These are phyloP conservation scores for Ophiostoma populinum DNA, from an alignment of 2,329 filamentous ascomycete genomes.

Conservation along the genomic window DNA sequence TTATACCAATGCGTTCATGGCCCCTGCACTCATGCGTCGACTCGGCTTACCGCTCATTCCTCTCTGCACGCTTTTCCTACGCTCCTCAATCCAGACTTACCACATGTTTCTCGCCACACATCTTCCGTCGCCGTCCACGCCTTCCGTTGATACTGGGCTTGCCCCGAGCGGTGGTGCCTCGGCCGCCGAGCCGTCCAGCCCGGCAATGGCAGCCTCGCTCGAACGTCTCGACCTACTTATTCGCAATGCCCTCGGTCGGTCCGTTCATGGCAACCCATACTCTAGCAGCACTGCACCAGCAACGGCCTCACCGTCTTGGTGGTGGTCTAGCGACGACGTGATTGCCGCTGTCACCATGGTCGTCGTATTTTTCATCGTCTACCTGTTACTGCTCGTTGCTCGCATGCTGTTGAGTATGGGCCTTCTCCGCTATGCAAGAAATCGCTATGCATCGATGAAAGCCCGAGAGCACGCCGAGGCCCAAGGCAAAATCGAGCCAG, in stretches of 20 bases:
- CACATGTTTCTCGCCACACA: slow-evolving; percentile 93
- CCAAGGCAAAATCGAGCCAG: slow-evolving; percentile 28
- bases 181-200: slow-evolving; percentile 41
- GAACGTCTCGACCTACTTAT: slow-evolving; percentile 65
- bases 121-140: slow-evolving; percentile 53
- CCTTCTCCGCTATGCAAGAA: slow-evolving; percentile 61
- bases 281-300: background rate
- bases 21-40: slow-evolving; percentile 76
- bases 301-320: background rate
- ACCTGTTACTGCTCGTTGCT: slow-evolving; percentile 66
- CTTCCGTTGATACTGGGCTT: slow-evolving; percentile 48
- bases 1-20: slow-evolving; percentile 85
- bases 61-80: slow-evolving; percentile 84
- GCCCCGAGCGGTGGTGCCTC: slow-evolving; percentile 29
- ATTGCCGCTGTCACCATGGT: slow-evolving; percentile 70
- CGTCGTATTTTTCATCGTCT: slow-evolving; percentile 68
- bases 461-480: slow-evolving; percentile 38
- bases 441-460: slow-evolving; percentile 70
- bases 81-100: slow-evolving; percentile 87
- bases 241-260: slow-evolving; percentile 58
- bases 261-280: slow-evolving; percentile 45
- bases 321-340: slow-evolving; percentile 47
- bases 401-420: slow-evolving; percentile 83
- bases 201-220: slow-evolving; percentile 59
- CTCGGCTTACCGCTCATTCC: slow-evolving; percentile 85